Evolutionary conservation across 495 filamentous ascomycete species (phyloP), one percentile per base, ranked within the genome.

Genomic region (Parathielavia appendiculata): DNA sequence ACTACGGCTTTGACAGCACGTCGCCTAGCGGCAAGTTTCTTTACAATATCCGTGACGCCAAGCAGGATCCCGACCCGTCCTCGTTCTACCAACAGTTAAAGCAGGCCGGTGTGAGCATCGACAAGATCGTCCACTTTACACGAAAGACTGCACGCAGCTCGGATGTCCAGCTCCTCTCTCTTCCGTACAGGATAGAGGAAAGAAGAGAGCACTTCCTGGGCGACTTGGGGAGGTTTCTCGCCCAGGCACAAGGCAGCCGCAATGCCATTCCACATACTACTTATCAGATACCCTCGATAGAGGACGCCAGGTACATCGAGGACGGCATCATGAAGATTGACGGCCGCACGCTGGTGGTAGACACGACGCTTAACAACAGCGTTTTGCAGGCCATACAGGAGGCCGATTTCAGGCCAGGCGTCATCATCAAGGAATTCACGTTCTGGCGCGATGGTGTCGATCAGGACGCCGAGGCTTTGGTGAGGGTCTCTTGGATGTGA

Each of bases 281-380:
- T 0, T 57, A 35, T 16, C 30, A n/a, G 16, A 26, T 54, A 5
- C 54, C 54, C 7, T 13, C 16, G 0, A 30, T 3, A 30, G 19
- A 20, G 17, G 17, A 49, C 1, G 34, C 53, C 41, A 17, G 11
- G 16, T 57, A 32, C 26, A 23, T 58, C 19, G 23, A 32, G 6
- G 22, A 57, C 11, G 60, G 55, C 12, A 36, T 62, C 43, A 11
- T 57, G n/a, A 50, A 57, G 14, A 40, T 60, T 17, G 50, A 63
- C 57, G 14, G 20, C 1, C 48, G 38, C 16, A 54, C 61, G 16
- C 40, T 63, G 1, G 16, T 60, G 6, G 32, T 59, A 5, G 57
- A 57, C 49, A 56, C 61, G 12, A 57, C 61, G 45, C 43, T 53
- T 22, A 63, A 63, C 49, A 50, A 32, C 48, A 56, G 40, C 10